Evolutionary conservation across 2,329 filamentous ascomycete species (phyloP), one percentile per base, ranked within the genome.

Genomic region (Fusarium abutilonis): DNA sequence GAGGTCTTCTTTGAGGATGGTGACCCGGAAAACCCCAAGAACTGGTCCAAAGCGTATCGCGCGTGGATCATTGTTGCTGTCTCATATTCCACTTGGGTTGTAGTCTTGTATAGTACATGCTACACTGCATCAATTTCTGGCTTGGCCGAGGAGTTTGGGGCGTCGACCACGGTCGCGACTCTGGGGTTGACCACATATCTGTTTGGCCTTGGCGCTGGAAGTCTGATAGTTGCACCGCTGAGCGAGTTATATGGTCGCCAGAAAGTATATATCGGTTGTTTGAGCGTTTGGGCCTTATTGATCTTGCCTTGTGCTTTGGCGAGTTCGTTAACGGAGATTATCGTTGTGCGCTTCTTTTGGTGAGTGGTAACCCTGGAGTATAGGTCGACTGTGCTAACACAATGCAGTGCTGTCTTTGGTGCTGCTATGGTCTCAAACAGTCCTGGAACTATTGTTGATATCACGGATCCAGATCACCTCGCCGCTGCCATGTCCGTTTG

Each of bases 401-500:
- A n/a, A 7, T 14, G 38, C 51, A 71, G 71, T 28, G 73, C 73
- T 19, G 54, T 92, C 52, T 91, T 76, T 48, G 72, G 91, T 4
- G 85, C 91, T 6, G 91, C 90, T 38, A 90, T 96, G 86, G 88
- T 97, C 23, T 86, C 88, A 11, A 96, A 96, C 72, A 86, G 89
- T 1, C 92, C 93, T 0, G 93, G 93, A 3, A 92, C 89, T 8
- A 85, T 97, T 10, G 88, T 90, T 26, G 93, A 97, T 73, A 89
- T 97, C 45, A 87, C 91, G n/a, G 83, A 84, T 13, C 91, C 94
- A 41, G 87, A 96, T 44, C 87, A 90, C 69, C 87, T 93, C 14
- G 91, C 92, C 3, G 77, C 95, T n/a, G 89, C 89, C 38, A 92
- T 97, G 76, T 91, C 88, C 5, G 81, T 96, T 31, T 97, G 92